Evolutionary conservation across 108 stramenopile genomes (phyloP).

Genomic region (Nitzschia sp.): DNA sequence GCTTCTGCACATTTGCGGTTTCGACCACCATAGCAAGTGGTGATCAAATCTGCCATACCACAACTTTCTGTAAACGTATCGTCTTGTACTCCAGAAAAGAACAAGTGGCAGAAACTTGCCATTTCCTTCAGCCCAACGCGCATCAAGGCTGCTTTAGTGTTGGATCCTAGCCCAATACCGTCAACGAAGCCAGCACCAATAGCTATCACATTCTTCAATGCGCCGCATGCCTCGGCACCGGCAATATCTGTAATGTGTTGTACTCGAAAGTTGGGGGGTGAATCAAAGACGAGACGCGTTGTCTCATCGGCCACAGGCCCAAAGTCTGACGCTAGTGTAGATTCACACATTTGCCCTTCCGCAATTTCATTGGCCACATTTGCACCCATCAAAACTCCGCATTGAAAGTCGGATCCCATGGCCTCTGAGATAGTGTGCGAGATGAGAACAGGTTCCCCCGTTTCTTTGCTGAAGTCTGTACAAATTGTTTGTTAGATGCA

Average conservation of each 20-base stretch:
- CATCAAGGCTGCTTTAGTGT: conserved; percentile 97
- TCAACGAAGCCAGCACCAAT: conserved; percentile 96
- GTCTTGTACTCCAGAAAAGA: conserved; percentile 76
- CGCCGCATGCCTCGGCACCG: conserved; percentile 94
- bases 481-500: not conserved
- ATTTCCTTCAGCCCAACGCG: conserved; percentile 91
- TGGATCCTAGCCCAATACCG: conserved; percentile 81
- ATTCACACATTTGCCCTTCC: conserved; percentile 89
- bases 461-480: conserved; percentile 66
- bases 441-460: conserved; percentile 70
- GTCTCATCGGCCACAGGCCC: conserved; percentile 64
- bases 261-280: conserved; percentile 81
- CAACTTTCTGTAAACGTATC: conserved; percentile 90
- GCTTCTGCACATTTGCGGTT: conserved; percentile 94
- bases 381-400: conserved; percentile 96
- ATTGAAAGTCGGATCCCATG: conserved; percentile 68
- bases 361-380: conserved; percentile 97
- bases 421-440: conserved; percentile 68
- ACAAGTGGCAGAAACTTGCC: conserved; percentile 84
- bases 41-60: conserved; percentile 96
- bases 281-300: conserved; percentile 78
- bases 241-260: conserved; percentile 80
- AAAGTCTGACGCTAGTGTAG: conserved; percentile 90
- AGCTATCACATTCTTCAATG: conserved; percentile 96
- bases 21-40: conserved; percentile 95